These are phyloP conservation scores for Macrolepiota dolichaula DNA, from an alignment of 768 basidiomycete genomes.

Conservation along the genomic window DNA sequence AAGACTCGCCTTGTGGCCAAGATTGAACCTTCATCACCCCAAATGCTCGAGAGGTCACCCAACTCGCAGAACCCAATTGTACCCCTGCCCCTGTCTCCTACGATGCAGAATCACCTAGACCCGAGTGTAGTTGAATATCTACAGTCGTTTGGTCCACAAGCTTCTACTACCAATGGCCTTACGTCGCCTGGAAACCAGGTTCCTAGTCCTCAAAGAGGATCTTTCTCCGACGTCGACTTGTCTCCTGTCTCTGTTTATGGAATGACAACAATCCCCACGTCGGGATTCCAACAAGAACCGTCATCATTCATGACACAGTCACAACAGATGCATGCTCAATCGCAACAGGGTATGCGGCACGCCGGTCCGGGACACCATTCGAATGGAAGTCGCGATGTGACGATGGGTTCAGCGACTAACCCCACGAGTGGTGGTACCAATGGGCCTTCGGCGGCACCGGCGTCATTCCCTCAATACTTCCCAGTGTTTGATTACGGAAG, in stretches of 20 bases:
- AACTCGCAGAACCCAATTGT: constrained; percentile 70
- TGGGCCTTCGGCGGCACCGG: constrained; percentile 11
- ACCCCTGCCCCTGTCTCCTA: constrained; percentile 59
- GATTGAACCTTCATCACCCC: constrained; percentile 55
- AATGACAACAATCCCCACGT: constrained; percentile 33
- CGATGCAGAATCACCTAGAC: constrained; percentile 48
- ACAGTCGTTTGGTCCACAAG: constrained; percentile 44
- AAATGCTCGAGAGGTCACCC: constrained; percentile 61
- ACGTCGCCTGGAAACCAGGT: not conserved
- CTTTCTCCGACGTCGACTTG: constrained; percentile 32
- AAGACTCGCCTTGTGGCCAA: constrained; percentile 63
- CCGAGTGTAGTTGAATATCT: constrained; percentile 69
- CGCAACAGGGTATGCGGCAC: constrained; percentile 16
- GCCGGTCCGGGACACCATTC: constrained; percentile 4
- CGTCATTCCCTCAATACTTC: constrained; percentile 64
- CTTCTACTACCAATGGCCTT: constrained; percentile 16
- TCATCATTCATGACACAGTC: constrained; percentile 30
- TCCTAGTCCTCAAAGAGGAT: constrained; percentile 17
- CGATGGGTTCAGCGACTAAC: not conserved
- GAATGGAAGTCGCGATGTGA: constrained; percentile 4
- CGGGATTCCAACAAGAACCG: constrained; percentile 32
- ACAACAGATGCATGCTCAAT: constrained; percentile 25
- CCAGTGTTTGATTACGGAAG: constrained; percentile 69
- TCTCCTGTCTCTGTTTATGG: constrained; percentile 47
- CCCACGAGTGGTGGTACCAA: constrained; percentile 1